Evolutionary conservation across 352 stramenopile genomes (phyloP).

Genomic region (Pythium grandisporangium): DNA sequence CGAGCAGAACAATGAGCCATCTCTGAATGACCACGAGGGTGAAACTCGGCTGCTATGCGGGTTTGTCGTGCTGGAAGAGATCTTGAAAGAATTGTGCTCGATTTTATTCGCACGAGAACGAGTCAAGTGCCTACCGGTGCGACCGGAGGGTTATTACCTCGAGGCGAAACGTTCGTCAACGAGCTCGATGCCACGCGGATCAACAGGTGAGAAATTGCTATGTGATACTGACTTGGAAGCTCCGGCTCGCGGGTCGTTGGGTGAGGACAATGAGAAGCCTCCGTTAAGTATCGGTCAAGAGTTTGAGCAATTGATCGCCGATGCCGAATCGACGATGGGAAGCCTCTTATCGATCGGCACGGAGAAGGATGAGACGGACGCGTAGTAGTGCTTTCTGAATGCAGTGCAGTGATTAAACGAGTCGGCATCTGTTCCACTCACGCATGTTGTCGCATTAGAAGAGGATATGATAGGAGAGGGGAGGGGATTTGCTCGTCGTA

Average conservation of each 20-base stretch:
- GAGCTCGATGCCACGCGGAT: constrained; percentile 1
- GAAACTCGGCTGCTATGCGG: constrained; percentile 59
- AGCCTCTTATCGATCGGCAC: constrained; percentile 3
- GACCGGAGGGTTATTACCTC: constrained; percentile 79
- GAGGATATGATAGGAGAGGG: too few relatives aligned
- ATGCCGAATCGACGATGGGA: constrained; percentile 65
- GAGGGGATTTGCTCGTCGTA: too few relatives aligned
- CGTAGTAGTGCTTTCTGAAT: too few relatives aligned
- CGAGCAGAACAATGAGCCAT: constrained; percentile 53
- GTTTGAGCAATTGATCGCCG: constrained; percentile 56
- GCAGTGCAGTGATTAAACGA: too few relatives aligned
- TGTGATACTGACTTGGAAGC: background rate
- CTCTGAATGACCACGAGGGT: constrained; percentile 48
- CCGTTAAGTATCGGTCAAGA: constrained; percentile 42
- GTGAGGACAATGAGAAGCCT: background rate
- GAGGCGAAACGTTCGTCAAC: constrained; percentile 37
- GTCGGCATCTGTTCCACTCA: too few relatives aligned
- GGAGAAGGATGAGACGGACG: too few relatives aligned
- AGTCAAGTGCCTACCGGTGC: constrained; percentile 60
- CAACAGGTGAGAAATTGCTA: background rate
- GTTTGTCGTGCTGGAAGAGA: constrained; percentile 77
- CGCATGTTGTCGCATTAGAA: too few relatives aligned
- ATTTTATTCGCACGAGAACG: constrained; percentile 70
- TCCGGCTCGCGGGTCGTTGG: background rate
- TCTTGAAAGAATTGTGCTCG: constrained; percentile 80